phyloP scores from a whole-genome alignment of 2,329 filamentous ascomycete species.

The Phaeoacremonium minimum region DNA sequence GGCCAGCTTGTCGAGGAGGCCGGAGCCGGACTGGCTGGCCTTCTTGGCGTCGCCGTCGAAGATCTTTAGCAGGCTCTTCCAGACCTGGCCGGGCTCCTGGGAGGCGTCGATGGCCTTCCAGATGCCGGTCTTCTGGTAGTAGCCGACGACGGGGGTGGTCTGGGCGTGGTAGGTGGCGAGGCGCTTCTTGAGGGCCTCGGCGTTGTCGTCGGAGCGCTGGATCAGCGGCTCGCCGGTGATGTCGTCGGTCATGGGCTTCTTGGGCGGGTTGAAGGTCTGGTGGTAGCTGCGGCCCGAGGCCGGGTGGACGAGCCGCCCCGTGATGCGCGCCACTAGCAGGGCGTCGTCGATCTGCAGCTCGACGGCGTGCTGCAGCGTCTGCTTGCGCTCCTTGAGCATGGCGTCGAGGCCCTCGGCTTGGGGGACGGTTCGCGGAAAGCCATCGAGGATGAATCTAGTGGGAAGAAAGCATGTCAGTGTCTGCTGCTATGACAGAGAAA shows the following conservation, averaged over 20 bases:
- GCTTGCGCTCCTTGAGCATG: slow-evolving; percentile 76
- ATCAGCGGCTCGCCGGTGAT: slow-evolving; percentile 94
- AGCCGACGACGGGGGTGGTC: slow-evolving; percentile 86
- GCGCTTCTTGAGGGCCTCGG: slow-evolving; percentile 91
- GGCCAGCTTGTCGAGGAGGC: slow-evolving; percentile 37
- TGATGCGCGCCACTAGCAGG: slow-evolving; percentile 92
- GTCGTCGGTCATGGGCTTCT: slow-evolving; percentile 91
- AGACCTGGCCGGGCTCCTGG: slow-evolving; percentile 92
- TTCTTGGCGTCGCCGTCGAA: slow-evolving; percentile 64
- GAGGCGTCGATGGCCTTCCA: slow-evolving; percentile 94
- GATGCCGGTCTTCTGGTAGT: slow-evolving; percentile 97
- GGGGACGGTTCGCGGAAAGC: slow-evolving; percentile 93
- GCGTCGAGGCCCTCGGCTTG: slow-evolving; percentile 92
- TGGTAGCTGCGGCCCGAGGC: slow-evolving; percentile 96
- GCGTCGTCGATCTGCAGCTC: slow-evolving; percentile 96
- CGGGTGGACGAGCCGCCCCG: slow-evolving; percentile 90
- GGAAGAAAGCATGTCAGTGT: slow-evolving; percentile 3
- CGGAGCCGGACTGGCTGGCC: slow-evolving; percentile 25
- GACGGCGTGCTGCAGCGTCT: slow-evolving; percentile 89
- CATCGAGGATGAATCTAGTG: slow-evolving; percentile 94
- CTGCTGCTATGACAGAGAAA: too few species aligned
- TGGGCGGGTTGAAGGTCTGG: slow-evolving; percentile 98
- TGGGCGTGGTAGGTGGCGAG: slow-evolving; percentile 90
- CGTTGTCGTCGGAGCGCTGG: slow-evolving; percentile 96
- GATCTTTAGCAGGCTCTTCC: slow-evolving; percentile 85